Evolutionary conservation across 1,139 yeast species (phyloP).

Genomic region (Nadsonia commutata): DNA sequence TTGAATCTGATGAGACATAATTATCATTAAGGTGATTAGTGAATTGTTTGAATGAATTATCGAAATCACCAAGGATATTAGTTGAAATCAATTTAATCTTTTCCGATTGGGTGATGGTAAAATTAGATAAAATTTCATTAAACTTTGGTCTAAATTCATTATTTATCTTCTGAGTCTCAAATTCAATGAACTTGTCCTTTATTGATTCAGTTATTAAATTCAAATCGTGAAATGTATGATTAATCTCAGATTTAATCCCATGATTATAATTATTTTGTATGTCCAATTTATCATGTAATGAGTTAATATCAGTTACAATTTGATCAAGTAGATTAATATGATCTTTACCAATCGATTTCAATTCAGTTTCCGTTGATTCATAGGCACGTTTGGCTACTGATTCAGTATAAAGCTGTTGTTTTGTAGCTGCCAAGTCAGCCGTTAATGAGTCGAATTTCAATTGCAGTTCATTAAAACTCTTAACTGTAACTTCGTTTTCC

Average conservation of each 20-base stretch:
- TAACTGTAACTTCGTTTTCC: slow-evolving; percentile 14
- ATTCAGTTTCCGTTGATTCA: slow-evolving; percentile 3
- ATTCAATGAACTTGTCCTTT: background rate
- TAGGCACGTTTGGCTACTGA: background rate
- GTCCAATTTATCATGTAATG: slow-evolving; percentile 12
- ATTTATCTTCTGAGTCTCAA: background rate
- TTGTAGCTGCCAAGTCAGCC: background rate
- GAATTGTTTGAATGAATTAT: background rate
- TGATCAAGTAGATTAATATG: slow-evolving; percentile 17
- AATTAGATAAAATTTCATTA: background rate
- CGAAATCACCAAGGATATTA: background rate
- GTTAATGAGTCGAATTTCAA: background rate
- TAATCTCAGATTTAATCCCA: background rate
- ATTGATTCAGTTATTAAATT: background rate
- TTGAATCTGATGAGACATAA: background rate
- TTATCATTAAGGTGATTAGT: background rate
- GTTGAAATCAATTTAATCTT: background rate
- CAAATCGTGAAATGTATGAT: background rate
- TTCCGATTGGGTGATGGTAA: background rate
- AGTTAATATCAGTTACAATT: slow-evolving; percentile 15
- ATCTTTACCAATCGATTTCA: slow-evolving; percentile 14
- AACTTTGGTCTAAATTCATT: background rate
- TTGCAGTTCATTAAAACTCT: slow-evolving; percentile 6
- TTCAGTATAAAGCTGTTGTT: background rate
- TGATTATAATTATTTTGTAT: background rate